A percentile compares a stretch with the other conserved stretches of the same genome.
Evolutionary conservation across 2,329 filamentous ascomycete genomes (phyloP).

Genomic region (Venturia asperata): DNA sequence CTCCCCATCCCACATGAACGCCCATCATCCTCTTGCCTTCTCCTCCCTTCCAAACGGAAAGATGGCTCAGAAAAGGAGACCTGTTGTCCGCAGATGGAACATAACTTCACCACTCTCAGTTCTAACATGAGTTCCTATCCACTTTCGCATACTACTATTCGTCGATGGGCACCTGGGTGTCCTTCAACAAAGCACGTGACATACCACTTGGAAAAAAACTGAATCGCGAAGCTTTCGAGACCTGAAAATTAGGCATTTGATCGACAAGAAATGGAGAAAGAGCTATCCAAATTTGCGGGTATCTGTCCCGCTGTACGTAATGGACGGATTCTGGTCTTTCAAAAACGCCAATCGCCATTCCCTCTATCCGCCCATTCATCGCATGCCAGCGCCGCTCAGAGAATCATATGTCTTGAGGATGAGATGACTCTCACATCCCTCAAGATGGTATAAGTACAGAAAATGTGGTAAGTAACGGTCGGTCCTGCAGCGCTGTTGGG

Average conservation of each 20-base stretch:
- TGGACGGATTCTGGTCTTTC: neutral
- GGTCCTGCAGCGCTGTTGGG: neutral
- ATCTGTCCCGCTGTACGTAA: neutral
- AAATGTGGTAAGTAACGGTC: neutral
- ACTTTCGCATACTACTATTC: too few relatives aligned
- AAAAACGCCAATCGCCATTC: neutral
- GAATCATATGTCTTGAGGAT: constrained; percentile 6
- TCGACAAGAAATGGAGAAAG: neutral
- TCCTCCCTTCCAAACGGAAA: too few relatives aligned
- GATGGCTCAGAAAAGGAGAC: too few relatives aligned
- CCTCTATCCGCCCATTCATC: neutral
- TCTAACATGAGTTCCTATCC: too few relatives aligned
- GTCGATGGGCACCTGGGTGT: too few relatives aligned
- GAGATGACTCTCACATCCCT: neutral
- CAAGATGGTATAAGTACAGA: constrained; percentile 11
- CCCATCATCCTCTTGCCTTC: too few relatives aligned
- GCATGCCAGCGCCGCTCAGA: neutral
- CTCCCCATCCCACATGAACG: too few relatives aligned
- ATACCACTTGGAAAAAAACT: neutral
- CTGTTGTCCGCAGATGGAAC: too few relatives aligned
- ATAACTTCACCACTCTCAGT: too few relatives aligned
- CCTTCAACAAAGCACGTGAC: too few relatives aligned
- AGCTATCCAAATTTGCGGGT: neutral
- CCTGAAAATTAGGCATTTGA: neutral
- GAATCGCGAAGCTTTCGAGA: neutral